Evolutionary conservation across 306 rosid species (phyloP), one percentile per base, ranked within the genome.

Genomic region (Herpetospermum pedunculosum): DNA sequence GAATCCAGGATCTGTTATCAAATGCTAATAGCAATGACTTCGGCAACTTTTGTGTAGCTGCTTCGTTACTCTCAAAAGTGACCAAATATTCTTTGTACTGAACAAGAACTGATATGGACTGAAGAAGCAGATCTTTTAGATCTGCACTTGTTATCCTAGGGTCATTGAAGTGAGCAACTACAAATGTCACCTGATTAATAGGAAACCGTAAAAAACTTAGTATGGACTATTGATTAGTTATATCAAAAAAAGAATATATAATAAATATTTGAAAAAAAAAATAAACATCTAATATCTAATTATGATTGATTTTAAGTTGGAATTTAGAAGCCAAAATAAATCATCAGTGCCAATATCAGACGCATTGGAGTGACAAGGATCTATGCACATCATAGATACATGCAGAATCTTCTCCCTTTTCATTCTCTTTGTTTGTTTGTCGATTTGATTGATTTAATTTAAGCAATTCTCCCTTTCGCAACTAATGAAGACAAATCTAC

Each of bases 1-100:
- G 92, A 75, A 89, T 91, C 97, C 97, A 94, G 69, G 99, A 91
- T 89, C 97, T 85, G 83, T 87, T 90, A 80, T 94, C 99, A 88
- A 94, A 94, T 74, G 97, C 90, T 41, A 87, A 85, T 41, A 94
- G 84, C 82, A 91, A 78, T 25, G 96, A 93, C 78, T 87, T 94
- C 15, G 99, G 99, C 91, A 94, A 76, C 77, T 84, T 91, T 73
- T 82, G 91, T 23, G 77, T 88, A 52, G 97, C 99, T 57, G 95
- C 91, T 80, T 84, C 89, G 72, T 91, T 94, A 81, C 88, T 83
- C 88, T 94, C 97, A 73, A 94, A 94, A 77, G 86, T 90, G 32
- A 84, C 87, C 82, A 94, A 75, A 86, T 88, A 82, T 74, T 94
- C 99, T 81, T 77, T 87, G 88, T 94, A 94, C 81, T 94, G 99